Conservation (phyloP, 169 alveolate species). For the Plasmodium cynomolgi region DNA sequence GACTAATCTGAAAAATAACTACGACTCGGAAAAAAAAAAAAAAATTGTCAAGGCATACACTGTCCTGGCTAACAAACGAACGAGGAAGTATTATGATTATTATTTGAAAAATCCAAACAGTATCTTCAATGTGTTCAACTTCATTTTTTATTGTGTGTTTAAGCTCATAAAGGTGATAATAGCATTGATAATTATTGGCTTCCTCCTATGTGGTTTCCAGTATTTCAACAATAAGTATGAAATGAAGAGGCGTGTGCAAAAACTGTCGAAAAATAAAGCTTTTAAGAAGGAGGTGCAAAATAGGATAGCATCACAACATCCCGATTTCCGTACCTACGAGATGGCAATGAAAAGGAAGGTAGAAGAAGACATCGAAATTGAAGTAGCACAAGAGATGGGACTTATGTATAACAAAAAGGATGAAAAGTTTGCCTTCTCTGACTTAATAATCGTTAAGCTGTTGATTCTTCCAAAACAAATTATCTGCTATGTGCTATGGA, state of each 20-base stretch:
- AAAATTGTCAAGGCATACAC: constrained; percentile 35
- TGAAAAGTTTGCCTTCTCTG: not conserved
- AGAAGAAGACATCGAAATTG: constrained; percentile 36
- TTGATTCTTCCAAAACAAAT: constrained; percentile 21
- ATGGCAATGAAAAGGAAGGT: constrained; percentile 14
- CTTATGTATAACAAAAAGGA: not conserved
- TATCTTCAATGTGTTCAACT: constrained; percentile 28
- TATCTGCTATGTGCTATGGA: constrained; percentile 18
- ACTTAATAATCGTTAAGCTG: constrained; percentile 18
- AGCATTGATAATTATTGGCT: not conserved
- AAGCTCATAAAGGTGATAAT: constrained; percentile 42
- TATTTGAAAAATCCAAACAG: constrained; percentile 64
- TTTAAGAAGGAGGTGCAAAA: constrained; percentile 46
- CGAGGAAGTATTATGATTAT: constrained; percentile 51
- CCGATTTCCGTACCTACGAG: constrained; percentile 32
- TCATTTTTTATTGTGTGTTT: constrained; percentile 11
- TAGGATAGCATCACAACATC: constrained; percentile 8
- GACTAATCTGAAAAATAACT: not conserved
- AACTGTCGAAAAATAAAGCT: constrained; percentile 24
- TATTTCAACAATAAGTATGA: constrained; percentile 41
- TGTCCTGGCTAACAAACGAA: constrained; percentile 32
- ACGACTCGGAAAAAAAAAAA: constrained; percentile 29
- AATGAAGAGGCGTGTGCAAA: constrained; percentile 1
- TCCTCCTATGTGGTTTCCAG: constrained; percentile 24
- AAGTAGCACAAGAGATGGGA: constrained; percentile 37